Conservation (phyloP, 2,329 filamentous ascomycete species). For the Albophoma yamanashiensis region DNA sequence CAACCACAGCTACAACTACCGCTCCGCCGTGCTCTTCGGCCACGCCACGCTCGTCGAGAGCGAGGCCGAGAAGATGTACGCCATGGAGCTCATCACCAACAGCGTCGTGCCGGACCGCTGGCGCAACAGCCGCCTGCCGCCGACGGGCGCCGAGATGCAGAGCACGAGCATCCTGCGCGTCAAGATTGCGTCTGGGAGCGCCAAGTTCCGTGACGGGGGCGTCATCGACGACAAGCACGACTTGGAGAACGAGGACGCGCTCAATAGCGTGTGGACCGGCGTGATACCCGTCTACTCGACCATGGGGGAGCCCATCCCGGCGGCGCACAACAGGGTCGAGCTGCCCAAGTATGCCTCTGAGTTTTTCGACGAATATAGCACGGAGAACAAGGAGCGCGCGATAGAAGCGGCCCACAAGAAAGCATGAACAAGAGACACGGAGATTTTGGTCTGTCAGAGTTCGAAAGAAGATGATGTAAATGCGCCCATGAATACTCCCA, state of each 20-base stretch:
- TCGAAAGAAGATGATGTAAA: not conserved
- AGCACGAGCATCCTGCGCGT: slow-evolving; percentile 65
- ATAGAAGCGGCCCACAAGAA: slow-evolving; percentile 14
- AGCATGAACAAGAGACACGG: not conserved
- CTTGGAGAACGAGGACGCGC: slow-evolving; percentile 28
- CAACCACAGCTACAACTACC: slow-evolving; percentile 80
- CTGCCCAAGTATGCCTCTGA: slow-evolving; percentile 51
- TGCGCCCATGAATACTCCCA: slow-evolving; percentile 1
- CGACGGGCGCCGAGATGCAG: slow-evolving; percentile 62
- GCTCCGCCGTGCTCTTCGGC: slow-evolving; percentile 68
- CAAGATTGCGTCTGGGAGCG: slow-evolving; percentile 58
- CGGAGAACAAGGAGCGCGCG: slow-evolving; percentile 16
- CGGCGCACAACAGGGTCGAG: slow-evolving; percentile 46
- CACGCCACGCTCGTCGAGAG: slow-evolving; percentile 58
- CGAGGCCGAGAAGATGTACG: slow-evolving; percentile 61
- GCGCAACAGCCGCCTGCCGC: slow-evolving; percentile 57
- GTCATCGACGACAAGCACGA: slow-evolving; percentile 46
- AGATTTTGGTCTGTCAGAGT: not conserved
- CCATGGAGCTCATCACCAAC: slow-evolving; percentile 71
- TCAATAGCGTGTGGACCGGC: slow-evolving; percentile 41
- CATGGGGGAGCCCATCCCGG: slow-evolving; percentile 52
- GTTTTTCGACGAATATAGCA: slow-evolving; percentile 28
- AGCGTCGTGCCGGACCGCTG: slow-evolving; percentile 60
- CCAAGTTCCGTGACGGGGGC: slow-evolving; percentile 59
- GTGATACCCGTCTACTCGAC: slow-evolving; percentile 52